phyloP scores from a whole-genome alignment of 805 yeast species.

The Monosporozyma aerobia region DNA sequence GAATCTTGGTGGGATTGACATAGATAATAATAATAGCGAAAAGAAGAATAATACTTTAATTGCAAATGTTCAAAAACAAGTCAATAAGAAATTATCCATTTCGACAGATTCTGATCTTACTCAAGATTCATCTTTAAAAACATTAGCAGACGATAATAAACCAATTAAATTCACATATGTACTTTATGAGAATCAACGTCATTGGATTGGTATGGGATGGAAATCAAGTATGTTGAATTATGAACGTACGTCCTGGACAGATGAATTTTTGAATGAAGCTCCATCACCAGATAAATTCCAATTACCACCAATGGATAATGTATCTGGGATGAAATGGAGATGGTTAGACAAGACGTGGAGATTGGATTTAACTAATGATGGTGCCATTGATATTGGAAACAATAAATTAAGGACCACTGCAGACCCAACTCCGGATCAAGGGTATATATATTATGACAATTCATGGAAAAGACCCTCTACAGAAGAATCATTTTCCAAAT shows the following conservation, averaged over 20 bases:
- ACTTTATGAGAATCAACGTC: conserved; percentile 86
- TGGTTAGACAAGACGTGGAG: conserved; percentile 96
- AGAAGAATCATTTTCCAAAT: conserved; percentile 80
- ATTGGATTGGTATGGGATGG: conserved; percentile 98
- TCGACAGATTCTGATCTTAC: conserved; percentile 13
- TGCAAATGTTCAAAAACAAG: conserved; percentile 36
- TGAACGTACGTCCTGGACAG: conserved; percentile 96
- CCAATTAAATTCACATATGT: conserved; percentile 84
- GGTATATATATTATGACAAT: conserved; percentile 81
- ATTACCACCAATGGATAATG: conserved; percentile 54
- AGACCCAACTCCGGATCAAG: conserved; percentile 73
- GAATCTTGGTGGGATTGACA: conserved; percentile 50
- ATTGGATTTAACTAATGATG: conserved; percentile 81
- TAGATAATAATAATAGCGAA: conserved; percentile 33
- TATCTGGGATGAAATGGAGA: conserved; percentile 73
- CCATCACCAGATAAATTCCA: conserved; percentile 71
- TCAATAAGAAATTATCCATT: conserved; percentile 29
- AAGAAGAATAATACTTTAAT: conserved; percentile 16
- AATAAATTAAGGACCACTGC: conserved; percentile 48
- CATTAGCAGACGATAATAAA: conserved; percentile 13
- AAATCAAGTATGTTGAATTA: conserved; percentile 84
- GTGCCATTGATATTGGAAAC: conserved; percentile 62
- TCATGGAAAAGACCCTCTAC: conserved; percentile 88
- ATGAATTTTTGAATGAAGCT: conserved; percentile 84
- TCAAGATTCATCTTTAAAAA: background rate